These are phyloP conservation scores for Erucastrum elatum DNA, from an alignment of 345 rosid genomes.

Conservation along the genomic window DNA sequence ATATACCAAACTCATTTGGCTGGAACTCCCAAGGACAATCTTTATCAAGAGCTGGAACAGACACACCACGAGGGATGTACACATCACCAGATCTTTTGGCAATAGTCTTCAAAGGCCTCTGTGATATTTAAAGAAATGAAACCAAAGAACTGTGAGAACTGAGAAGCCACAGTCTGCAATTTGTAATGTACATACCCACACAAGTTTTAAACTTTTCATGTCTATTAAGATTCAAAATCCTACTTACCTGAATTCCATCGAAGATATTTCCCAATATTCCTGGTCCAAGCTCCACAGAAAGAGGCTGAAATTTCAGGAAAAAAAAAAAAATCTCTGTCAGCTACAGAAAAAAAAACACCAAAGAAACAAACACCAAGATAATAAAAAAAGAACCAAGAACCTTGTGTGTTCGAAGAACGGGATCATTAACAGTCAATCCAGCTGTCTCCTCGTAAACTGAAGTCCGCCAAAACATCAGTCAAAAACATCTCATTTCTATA, in stretches of 20 bases:
- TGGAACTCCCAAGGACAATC: constrained; percentile 92
- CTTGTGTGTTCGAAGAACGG: constrained; percentile 92
- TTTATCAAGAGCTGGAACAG: constrained; percentile 98
- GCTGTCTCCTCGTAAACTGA: constrained; percentile 97
- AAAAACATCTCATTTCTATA: too few relatives aligned
- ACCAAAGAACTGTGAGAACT: constrained; percentile 17
- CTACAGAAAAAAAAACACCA: not conserved
- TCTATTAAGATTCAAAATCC: too few relatives aligned
- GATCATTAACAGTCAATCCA: constrained; percentile 92
- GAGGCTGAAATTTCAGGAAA: constrained; percentile 59
- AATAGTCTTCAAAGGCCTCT: constrained; percentile 99
- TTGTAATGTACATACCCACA: too few relatives aligned
- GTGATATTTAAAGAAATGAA: constrained; percentile 22
- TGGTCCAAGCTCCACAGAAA: constrained; percentile 97
- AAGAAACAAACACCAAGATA: not conserved
- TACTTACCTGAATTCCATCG: constrained; percentile 99
- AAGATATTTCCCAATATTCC: constrained; percentile 98
- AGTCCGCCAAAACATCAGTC: not conserved
- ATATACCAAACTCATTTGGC: constrained; percentile 79
- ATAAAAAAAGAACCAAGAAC: constrained; percentile 29
- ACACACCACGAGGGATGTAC: constrained; percentile 98
- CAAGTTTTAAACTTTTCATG: too few relatives aligned
- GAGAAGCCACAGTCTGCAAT: constrained; percentile 7
- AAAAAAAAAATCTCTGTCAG: constrained; percentile 11
- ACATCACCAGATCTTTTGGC: constrained; percentile 95